Conservation (phyloP, 129 eudicot genomes). For the Kitagawia praeruptora region DNA sequence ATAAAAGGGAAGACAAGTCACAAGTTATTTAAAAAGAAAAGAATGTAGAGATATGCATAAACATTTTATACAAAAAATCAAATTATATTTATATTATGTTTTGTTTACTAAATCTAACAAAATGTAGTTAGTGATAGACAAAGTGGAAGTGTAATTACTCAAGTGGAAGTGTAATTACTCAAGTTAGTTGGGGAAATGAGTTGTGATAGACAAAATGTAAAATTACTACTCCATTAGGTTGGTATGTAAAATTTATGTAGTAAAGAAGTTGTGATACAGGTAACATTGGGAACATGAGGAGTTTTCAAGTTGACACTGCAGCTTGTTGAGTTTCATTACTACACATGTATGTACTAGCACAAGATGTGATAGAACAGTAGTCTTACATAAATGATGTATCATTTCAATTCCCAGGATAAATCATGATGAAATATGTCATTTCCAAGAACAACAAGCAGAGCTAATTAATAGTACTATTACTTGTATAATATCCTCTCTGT, state of each 20-base stretch:
- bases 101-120: neutral
- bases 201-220: no score
- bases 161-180: neutral
- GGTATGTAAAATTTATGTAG: neutral
- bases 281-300: neutral
- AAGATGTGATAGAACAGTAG: neutral
- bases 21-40: no score
- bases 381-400: neutral
- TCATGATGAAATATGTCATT: neutral
- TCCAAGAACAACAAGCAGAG: neutral
- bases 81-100: no score
- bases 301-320: neutral
- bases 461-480: neutral
- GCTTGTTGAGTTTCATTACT: no score
- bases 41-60: no score
- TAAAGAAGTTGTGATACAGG: neutral
- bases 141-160: neutral
- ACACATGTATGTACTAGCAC: neutral
- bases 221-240: neutral
- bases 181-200: neutral
- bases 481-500: neutral
- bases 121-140: neutral
- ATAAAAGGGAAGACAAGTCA: no score
- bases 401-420: conserved; percentile 1
- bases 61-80: no score